Evolutionary conservation across 345 rosid species (phyloP).

Genomic region (Barbarea vulgaris): DNA sequence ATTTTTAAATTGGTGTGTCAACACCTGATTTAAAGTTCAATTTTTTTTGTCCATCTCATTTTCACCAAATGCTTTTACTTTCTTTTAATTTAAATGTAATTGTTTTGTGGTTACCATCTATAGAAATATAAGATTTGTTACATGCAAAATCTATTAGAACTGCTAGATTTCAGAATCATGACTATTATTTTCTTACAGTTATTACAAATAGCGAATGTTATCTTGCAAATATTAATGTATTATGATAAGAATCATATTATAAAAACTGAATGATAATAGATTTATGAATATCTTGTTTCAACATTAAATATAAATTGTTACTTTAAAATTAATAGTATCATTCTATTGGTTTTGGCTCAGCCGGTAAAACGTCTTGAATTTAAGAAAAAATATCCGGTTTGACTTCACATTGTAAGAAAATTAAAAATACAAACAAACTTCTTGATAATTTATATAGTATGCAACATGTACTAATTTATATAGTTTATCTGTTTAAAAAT

Average conservation of each 20-base stretch:
- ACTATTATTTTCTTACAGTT: not conserved
- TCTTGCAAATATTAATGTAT: conserved; percentile 11
- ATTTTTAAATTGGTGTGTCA: not conserved
- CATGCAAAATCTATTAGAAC: not conserved
- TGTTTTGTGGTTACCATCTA: not conserved
- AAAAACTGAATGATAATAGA: not conserved
- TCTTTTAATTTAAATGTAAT: not conserved
- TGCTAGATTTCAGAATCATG: not conserved
- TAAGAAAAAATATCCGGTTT: not conserved
- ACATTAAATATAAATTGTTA: not conserved
- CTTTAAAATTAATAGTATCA: not conserved
- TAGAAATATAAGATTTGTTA: not conserved
- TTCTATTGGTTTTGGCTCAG: not conserved
- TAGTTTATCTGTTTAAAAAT: not conserved
- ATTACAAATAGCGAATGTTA: not conserved
- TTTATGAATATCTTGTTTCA: not conserved
- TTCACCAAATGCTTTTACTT: not conserved
- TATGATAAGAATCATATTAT: not conserved
- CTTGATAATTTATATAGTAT: not conserved
- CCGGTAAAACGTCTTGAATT: not conserved
- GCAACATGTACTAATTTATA: not conserved
- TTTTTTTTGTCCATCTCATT: not conserved
- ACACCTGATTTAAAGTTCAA: not conserved
- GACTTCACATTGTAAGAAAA: not conserved
- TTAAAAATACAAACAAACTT: too few species aligned